Evolutionary conservation across 1,284 basidiomycete genomes (phyloP), one percentile per base, ranked within the genome.

Genomic region (Golubevia pallescens): DNA sequence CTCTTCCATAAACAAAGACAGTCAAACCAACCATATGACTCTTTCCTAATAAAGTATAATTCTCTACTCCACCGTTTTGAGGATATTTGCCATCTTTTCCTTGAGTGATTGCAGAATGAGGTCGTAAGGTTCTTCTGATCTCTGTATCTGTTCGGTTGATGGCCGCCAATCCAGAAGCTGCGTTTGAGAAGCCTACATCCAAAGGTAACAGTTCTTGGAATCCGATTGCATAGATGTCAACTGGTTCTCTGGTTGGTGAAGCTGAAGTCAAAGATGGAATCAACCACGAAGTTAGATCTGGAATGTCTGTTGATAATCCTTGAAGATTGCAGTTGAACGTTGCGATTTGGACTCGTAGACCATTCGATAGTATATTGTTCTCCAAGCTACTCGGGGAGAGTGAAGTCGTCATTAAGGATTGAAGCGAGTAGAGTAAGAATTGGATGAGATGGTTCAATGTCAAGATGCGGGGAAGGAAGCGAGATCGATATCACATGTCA

Each of bases 121-220:
- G 75, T n/a, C 80, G 74, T 34, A 85, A 64, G 1, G 78, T 72
- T 58, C 77, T 66, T 51, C 84, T 77, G 42, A 84, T 79, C 64
- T 79, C 93, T 89, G 23, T 89, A 88, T 69, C 92, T 88, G 81
- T 92, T 90, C 75, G 91, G 89, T 28, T 86, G 86, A 80, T 90
- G 88, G 65, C 90, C 88, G 71, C 89, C 87, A 70, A 90, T 87
- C 66, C 93, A 88, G 38, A 93, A 89, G 19, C n/a, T 20, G 87
- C 77, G 66, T 87, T 88, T 58, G 91, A 91, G 51, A 90, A 86
- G 3, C 91, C 90, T 71, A 89, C 87, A 57, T 92, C 92, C 24
- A 95, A 88, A 3, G 93, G 93, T 8, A 95, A 88, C 54, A 95
- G 88, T 83, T 95, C 93, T 80, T 95, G 93, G 75, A 95, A 95